Conservation (phyloP, 495 filamentous ascomycete genomes). For the Hypoxylon subgilvum region DNA sequence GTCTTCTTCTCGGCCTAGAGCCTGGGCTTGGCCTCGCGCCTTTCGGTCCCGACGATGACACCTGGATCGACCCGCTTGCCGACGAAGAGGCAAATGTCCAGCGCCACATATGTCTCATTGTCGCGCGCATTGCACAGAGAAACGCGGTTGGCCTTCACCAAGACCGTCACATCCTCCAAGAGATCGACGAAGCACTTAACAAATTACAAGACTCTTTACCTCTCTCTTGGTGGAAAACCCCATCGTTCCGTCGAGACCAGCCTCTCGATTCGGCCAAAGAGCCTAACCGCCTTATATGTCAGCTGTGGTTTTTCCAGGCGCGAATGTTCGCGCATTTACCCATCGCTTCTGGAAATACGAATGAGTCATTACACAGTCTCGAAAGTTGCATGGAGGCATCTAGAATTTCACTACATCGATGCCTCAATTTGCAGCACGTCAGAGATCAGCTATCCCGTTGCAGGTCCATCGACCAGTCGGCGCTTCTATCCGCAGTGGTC, state of each 20-base stretch:
- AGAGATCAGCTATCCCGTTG: constrained; percentile 1
- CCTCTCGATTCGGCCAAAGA: constrained; percentile 8
- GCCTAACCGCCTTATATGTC: constrained; percentile 13
- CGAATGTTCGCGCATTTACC: constrained; percentile 12
- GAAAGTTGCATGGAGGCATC: constrained; percentile 8
- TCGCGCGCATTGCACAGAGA: not conserved
- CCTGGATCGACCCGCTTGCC: constrained; percentile 13
- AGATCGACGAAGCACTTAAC: constrained; percentile 1
- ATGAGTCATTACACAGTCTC: not conserved
- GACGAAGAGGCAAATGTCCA: constrained; percentile 6
- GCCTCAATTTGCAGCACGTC: not conserved
- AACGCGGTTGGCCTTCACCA: not conserved
- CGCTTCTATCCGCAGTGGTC: constrained; percentile 4
- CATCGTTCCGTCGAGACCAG: constrained; percentile 8
- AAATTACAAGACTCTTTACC: constrained; percentile 3
- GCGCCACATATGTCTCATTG: constrained; percentile 3
- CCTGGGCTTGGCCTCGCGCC: constrained; percentile 8
- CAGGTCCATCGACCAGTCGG: not conserved
- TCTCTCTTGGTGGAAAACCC: constrained; percentile 8
- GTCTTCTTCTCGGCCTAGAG: constrained; percentile 17
- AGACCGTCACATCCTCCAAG: not conserved
- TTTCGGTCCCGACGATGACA: constrained; percentile 9
- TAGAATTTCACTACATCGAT: constrained; percentile 5
- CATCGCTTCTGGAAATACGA: not conserved
- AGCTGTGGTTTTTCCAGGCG: constrained; percentile 13